Evolutionary conservation across 805 yeast species (phyloP), one percentile per base, ranked within the genome.

Genomic region (Starmerella floricola): DNA sequence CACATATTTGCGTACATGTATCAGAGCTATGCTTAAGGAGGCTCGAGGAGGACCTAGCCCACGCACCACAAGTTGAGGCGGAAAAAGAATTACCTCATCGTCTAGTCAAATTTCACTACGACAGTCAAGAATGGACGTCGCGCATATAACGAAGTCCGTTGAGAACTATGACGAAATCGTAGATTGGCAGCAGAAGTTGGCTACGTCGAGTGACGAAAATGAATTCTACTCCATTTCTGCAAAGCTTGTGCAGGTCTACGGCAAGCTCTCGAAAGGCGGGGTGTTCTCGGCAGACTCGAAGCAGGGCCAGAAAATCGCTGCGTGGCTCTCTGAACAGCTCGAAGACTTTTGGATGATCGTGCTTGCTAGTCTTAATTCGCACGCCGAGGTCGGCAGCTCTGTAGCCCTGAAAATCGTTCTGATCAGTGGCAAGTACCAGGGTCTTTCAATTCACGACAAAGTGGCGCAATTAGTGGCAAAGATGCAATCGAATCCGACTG

Each of bases 371-470:
- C 20, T 45, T 8, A 16, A 32, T 12, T 19, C 10, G 11, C 19
- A 18, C 10, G 38, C 40, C 2, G 30, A 34, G 1, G 37, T 41
- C 43, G 47, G 38, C 78, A 68, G 77, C 71, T 53, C 51, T 76
- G 31, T 73, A 63, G 56, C 55, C 69, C 29, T 24, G 59, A 70
- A 55, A 62, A 74, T 55, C 71, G 73, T 6, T 68, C 81, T 12
- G 62, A 64, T 39, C 57, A 57, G 21, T 64, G 66, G 39, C 76
- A 79, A 44, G 70, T 75, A 38, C 76, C 32, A 37, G 20, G 31
- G 36, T 6, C 20, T 64, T 54, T 84, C 83, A 58, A 81, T 94
- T 6, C 72, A 63, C 61, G 35, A 64, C 73, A 10, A 76, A 67
- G 55, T 70, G 60, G 46, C 57, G 57, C 24, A 61, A 73, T 34